phyloP scores from a whole-genome alignment of 306 rosid species.

The Sophora flavescens region DNA sequence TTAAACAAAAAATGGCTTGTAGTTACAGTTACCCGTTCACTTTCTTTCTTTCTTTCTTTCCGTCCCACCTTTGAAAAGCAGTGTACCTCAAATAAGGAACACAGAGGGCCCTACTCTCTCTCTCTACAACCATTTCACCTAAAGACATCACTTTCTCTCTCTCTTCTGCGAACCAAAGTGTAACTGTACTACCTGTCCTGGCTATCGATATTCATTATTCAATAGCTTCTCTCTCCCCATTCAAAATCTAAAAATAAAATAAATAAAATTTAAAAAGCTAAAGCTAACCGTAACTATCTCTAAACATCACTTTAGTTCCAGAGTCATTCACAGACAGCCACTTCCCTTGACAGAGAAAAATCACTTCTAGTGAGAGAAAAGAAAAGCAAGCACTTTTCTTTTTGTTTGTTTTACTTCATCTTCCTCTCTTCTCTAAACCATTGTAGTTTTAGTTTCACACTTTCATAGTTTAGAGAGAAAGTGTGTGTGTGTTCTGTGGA shows the following conservation, averaged over 20 bases:
- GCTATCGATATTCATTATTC: background rate
- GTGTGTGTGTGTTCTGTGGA: background rate
- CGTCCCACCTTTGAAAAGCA: constrained; percentile 58
- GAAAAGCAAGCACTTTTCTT: constrained; percentile 20
- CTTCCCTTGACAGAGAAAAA: constrained; percentile 33
- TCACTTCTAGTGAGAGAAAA: constrained; percentile 7
- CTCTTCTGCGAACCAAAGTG: constrained; percentile 49
- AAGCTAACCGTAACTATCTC: constrained; percentile 46
- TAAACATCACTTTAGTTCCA: constrained; percentile 44
- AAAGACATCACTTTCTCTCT: constrained; percentile 25
- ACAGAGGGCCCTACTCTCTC: constrained; percentile 51
- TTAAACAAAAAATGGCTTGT: too few species aligned
- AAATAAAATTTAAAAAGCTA: constrained; percentile 37
- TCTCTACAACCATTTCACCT: background rate
- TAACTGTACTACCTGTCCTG: constrained; percentile 17
- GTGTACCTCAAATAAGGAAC: constrained; percentile 78
- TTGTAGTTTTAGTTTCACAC: constrained; percentile 20
- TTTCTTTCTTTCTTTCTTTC: constrained; percentile 15
- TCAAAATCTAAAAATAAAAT: constrained; percentile 8
- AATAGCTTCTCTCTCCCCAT: constrained; percentile 34
- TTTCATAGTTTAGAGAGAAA: background rate
- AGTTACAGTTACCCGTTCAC: background rate
- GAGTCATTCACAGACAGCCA: background rate
- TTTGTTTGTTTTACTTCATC: constrained; percentile 18
- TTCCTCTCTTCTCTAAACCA: constrained; percentile 16